Base-by-base conservation (phyloP, 176 grass and related monocot genomes). In the Poa annua region DNA sequence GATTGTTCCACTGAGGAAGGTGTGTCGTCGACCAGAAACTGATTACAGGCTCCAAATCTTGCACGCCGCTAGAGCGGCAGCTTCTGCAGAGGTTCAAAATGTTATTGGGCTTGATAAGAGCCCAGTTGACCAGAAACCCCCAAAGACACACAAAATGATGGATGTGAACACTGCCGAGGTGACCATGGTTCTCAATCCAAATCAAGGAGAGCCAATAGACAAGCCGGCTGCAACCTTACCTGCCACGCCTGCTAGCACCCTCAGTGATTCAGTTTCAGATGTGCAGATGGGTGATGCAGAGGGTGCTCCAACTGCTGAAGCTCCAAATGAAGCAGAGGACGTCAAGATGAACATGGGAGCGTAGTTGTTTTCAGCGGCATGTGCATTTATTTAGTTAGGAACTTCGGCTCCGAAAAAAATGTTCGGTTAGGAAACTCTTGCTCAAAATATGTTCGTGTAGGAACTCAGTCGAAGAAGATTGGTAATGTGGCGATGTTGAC, bases 1-100 rank as follows among this genome's bases (percentile, higher is more conserved):
- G 77, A 99, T 99, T 80, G 97, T 99, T 55, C 97, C 97, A 85
- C 66, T 99, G 69, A 90, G 97, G 84, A 99, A 99, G 92, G 93
- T 99, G n/a, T 99, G 97, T 35, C 92, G 97, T 63, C 89, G 97
- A 19, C 97, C 97, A 73, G 97, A 99, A 90, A 96, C 97, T 17
- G 97, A 99, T 66, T 99, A 94, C 74, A 86, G 97, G 78, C 80
- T 99, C 47, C 97, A 99, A 88, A 90, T 93, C 69, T 67, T 98
- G 68, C 96, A 95, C 85, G 93, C 93, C 9, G 74, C 89, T 33
- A 94, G 89, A 89, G 65, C 78, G 0, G 83, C 83, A 17, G 90
- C 91, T 14, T 19, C 89, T 4, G 35, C 80, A 41, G 92, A 92
- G 77, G 48, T 32, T 48, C 79, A 62, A 16, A 71, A 73, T 44